These are phyloP conservation scores for Amphicarpaea edgeworthii DNA, from an alignment of 306 rosid genomes.

Conservation along the genomic window DNA sequence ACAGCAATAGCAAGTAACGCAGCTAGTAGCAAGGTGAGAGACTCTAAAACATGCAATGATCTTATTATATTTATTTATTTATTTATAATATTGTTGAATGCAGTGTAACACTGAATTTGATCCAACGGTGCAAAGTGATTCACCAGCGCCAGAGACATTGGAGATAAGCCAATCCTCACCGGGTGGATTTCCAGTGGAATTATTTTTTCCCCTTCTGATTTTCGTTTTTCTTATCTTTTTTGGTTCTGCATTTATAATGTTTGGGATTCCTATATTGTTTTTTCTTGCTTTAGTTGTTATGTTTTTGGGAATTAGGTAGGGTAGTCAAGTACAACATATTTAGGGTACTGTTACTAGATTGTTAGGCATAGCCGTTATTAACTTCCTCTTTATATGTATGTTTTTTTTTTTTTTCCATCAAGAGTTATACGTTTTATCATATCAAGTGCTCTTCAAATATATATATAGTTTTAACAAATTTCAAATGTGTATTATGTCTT, in stretches of 20 bases:
- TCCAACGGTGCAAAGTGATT: neutral
- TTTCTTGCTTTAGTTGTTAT: neutral
- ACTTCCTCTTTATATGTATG: no score
- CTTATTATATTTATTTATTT: neutral
- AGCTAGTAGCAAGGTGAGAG: neutral
- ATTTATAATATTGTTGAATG: neutral
- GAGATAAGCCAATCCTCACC: neutral
- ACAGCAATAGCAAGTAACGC: neutral
- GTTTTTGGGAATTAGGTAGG: neutral
- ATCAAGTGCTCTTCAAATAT: no score
- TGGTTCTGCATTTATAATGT: neutral
- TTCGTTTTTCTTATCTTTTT: neutral
- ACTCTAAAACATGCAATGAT: neutral
- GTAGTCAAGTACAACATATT: no score
- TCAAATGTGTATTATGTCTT: no score
- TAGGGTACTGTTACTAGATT: no score
- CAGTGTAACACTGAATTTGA: neutral
- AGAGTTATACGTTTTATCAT: no score
- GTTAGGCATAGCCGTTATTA: no score
- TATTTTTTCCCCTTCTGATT: neutral
- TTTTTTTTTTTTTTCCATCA: no score
- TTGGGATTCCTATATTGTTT: neutral
- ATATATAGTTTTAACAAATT: no score
- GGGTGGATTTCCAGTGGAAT: neutral
- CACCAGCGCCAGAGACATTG: neutral